Evolutionary conservation across 306 rosid genomes (phyloP).

Genomic region (Fragaria vesca): DNA sequence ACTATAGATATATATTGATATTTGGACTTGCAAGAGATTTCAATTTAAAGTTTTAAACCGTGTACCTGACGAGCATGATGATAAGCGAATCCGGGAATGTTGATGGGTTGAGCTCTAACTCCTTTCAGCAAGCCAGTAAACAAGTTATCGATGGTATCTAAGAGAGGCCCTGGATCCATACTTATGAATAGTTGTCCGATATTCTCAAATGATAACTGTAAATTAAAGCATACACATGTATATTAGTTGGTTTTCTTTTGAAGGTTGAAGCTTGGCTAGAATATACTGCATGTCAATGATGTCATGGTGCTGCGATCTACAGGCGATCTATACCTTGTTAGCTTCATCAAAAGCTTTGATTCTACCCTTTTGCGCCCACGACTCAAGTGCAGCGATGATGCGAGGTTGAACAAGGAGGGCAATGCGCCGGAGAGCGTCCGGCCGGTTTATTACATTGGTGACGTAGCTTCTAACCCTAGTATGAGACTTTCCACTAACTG

Average conservation of each 20-base stretch:
- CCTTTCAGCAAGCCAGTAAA: conserved; percentile 24
- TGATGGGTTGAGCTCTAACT: conserved; percentile 35
- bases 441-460: conserved; percentile 9
- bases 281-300: not conserved
- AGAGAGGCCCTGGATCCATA: conserved; percentile 22
- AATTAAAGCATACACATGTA: not conserved
- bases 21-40: too few species aligned
- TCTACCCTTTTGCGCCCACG: conserved; percentile 24
- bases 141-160: conserved; percentile 13
- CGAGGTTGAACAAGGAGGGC: conserved; percentile 24
- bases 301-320: not conserved
- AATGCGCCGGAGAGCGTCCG: conserved; percentile 16
- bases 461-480: conserved; percentile 18
- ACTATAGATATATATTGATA: too few species aligned
- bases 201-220: conserved; percentile 27
- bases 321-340: conserved; percentile 6
- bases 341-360: conserved; percentile 20
- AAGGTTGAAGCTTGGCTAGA: not conserved
- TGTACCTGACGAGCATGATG: conserved; percentile 26
- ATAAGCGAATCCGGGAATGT: conserved; percentile 38
- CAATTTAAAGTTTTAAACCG: not conserved
- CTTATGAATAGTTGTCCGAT: conserved; percentile 20
- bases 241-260: too few species aligned
- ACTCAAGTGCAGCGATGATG: conserved; percentile 7
- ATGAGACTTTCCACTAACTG: conserved; percentile 28